These are phyloP conservation scores for Gaertneriomyces semiglobifer DNA, from an alignment of 192 early-diverging fungal genomes.

Conservation along the genomic window DNA sequence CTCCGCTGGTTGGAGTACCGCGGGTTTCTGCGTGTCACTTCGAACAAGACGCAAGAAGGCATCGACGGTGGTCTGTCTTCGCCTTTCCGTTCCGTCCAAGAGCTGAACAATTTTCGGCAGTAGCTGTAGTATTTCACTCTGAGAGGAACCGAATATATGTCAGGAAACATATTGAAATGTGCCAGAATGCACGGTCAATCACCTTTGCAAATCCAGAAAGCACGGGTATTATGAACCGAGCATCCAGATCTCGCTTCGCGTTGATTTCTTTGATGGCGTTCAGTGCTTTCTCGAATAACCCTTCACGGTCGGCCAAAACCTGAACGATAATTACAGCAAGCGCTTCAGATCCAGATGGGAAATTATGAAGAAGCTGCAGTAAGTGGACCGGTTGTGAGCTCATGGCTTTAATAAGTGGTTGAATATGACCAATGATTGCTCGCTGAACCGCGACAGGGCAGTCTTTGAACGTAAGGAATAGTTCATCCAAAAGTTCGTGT, in stretches of 20 bases:
- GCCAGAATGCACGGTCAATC: not conserved
- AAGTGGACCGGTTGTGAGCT: constrained; percentile 45
- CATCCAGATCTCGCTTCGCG: constrained; percentile 55
- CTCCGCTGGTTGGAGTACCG: constrained; percentile 57
- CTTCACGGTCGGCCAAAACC: constrained; percentile 41
- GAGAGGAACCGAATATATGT: not conserved
- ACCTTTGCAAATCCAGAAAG: constrained; percentile 62
- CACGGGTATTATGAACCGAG: constrained; percentile 66
- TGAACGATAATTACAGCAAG: constrained; percentile 62
- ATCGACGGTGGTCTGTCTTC: constrained; percentile 58
- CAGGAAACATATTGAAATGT: not conserved
- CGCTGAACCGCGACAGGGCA: constrained; percentile 42
- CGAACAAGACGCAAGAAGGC: constrained; percentile 62
- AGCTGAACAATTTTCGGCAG: constrained; percentile 62
- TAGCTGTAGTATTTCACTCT: constrained; percentile 55
- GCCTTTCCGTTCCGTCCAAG: constrained; percentile 61
- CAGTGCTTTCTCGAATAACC: constrained; percentile 51
- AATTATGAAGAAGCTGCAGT: constrained; percentile 54
- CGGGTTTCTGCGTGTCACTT: not conserved
- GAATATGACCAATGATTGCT: constrained; percentile 56
- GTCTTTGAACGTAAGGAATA: constrained; percentile 50
- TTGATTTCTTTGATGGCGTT: constrained; percentile 51
- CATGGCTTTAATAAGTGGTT: constrained; percentile 65
- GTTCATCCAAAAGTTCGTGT: constrained; percentile 59
- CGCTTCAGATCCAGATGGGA: constrained; percentile 68